phyloP scores from a whole-genome alignment of 2,329 filamentous ascomycete genomes.

The Teratosphaeria nubilosa region DNA sequence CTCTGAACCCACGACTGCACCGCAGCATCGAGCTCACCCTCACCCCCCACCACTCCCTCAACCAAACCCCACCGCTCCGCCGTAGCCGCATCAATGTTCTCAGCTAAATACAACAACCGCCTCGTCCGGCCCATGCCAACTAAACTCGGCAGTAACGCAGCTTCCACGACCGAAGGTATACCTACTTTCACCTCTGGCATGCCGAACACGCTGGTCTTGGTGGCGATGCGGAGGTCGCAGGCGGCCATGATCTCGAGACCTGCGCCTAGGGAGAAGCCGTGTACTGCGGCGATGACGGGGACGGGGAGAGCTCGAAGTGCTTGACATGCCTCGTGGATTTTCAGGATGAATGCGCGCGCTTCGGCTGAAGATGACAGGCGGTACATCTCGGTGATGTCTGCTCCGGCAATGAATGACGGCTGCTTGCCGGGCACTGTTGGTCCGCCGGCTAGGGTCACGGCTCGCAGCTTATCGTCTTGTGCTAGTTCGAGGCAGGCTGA shows the following conservation, averaged over 20 bases:
- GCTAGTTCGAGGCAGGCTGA: conserved; percentile 9
- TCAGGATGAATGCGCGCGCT: conserved; percentile 28
- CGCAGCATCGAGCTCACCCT: conserved; percentile 19
- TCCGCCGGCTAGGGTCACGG: conserved; percentile 17
- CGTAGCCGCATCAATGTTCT: conserved; percentile 23
- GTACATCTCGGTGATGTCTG: conserved; percentile 22
- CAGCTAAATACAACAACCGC: conserved; percentile 27
- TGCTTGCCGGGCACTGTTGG: conserved; percentile 12
- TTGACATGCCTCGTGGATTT: conserved; percentile 24
- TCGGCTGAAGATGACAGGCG: conserved; percentile 13
- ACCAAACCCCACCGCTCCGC: conserved; percentile 29
- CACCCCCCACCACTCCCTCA: conserved; percentile 24
- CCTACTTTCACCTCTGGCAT: conserved; percentile 33
- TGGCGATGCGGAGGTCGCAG: conserved; percentile 30
- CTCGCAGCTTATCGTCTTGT: conserved; percentile 9
- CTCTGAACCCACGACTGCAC: conserved; percentile 24
- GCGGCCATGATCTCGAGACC: conserved; percentile 27
- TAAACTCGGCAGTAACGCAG: conserved; percentile 27
- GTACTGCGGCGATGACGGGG: conserved; percentile 29
- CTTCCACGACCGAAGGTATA: conserved; percentile 31
- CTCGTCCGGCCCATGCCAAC: conserved; percentile 30
- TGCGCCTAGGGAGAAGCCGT: conserved; percentile 30
- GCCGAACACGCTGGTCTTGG: conserved; percentile 23
- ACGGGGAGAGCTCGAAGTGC: conserved; percentile 28
- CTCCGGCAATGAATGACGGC: conserved; percentile 21